Conservation (phyloP, 1,284 basidiomycete genomes). For the Papiliotrema flavescens region DNA sequence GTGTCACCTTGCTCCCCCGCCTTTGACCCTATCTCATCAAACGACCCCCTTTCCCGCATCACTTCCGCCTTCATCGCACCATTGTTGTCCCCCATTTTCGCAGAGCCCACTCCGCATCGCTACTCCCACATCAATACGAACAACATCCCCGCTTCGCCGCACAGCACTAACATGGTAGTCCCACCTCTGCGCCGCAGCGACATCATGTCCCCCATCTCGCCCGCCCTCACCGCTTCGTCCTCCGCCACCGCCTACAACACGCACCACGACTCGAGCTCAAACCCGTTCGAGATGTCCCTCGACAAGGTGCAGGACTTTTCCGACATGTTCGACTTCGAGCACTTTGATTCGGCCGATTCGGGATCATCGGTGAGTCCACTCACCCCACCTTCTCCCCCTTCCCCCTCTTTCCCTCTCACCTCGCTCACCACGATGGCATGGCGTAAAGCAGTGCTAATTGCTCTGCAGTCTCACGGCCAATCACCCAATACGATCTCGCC, state of each 20-base stretch:
- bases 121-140: no score
- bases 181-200: background rate
- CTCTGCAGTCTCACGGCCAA: slow-evolving; percentile 25
- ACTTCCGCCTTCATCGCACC: no score
- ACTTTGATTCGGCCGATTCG: slow-evolving; percentile 24
- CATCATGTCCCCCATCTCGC: slow-evolving; percentile 17
- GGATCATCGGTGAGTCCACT: slow-evolving; percentile 31
- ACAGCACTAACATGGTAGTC: no score
- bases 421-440: background rate
- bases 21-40: no score
- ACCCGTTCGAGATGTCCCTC: slow-evolving; percentile 12
- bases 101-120: no score
- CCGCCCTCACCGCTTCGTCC: slow-evolving; percentile 22
- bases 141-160: no score
- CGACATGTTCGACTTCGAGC: slow-evolving; percentile 43
- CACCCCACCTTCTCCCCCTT: slow-evolving; percentile 11
- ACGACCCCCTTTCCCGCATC: no score
- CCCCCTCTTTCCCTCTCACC: background rate
- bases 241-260: slow-evolving; percentile 13
- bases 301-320: slow-evolving; percentile 34
- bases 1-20: no score
- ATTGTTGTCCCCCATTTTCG: no score
- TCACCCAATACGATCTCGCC: slow-evolving; percentile 40
- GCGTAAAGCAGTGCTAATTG: slow-evolving; percentile 1
- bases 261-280: background rate